Conservation (phyloP, 2,329 filamentous ascomycete genomes). For the Aureobasidium vineae region DNA sequence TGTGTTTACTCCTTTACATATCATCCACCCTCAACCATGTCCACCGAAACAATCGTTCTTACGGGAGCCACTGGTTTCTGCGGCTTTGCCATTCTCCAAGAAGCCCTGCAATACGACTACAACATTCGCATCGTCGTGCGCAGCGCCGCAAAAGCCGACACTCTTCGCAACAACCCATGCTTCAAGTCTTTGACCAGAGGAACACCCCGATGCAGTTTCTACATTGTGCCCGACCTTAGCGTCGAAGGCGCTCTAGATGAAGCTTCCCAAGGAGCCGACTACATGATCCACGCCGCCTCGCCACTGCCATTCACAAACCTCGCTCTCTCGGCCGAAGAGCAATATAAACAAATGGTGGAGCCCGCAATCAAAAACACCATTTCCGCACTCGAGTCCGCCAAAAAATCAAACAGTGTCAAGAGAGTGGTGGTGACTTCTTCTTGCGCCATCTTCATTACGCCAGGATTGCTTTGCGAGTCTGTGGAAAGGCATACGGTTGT, state of each 20-base stretch:
- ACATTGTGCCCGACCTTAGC: constrained; percentile 38
- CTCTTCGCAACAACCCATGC: constrained; percentile 34
- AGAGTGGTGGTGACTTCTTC: constrained; percentile 46
- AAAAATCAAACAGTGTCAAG: constrained; percentile 39
- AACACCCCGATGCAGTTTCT: constrained; percentile 35
- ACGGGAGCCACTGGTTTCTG: constrained; percentile 44
- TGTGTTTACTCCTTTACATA: not conserved
- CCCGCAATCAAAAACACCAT: constrained; percentile 41
- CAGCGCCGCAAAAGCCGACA: constrained; percentile 36
- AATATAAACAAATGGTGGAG: constrained; percentile 27
- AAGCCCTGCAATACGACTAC: constrained; percentile 40
- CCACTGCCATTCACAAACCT: constrained; percentile 30
- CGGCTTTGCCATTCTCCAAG: constrained; percentile 39
- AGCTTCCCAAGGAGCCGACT: constrained; percentile 37
- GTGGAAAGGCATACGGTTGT: constrained; percentile 24
- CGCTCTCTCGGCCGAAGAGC: not conserved
- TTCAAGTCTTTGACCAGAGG: constrained; percentile 33
- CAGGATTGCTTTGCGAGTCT: constrained; percentile 19
- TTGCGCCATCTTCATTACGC: constrained; percentile 30
- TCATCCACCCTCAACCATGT: constrained; percentile 3
- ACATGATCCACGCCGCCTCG: constrained; percentile 35
- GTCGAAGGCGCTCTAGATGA: constrained; percentile 38
- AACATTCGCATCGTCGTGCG: constrained; percentile 42
- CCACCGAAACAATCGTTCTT: constrained; percentile 34
- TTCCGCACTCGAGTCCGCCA: constrained; percentile 42